Percentiles rank a stretch among this genome's conserved stretches.
Conservation (phyloP, 257 asterid species). For the Jaltomata sinuosa region DNA sequence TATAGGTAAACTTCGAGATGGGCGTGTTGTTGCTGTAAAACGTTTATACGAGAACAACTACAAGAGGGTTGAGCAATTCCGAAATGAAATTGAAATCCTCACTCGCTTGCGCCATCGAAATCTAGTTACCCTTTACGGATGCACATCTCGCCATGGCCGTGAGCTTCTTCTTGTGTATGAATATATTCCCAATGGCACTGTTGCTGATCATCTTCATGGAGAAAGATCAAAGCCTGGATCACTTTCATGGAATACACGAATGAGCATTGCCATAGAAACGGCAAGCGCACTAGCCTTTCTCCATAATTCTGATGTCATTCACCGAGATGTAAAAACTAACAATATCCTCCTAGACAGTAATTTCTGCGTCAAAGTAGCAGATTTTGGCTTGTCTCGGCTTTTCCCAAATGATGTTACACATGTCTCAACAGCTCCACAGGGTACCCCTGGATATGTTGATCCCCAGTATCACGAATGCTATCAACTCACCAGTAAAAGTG, state of each 20-base stretch:
- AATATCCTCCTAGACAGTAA: constrained; percentile 63
- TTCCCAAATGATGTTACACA: constrained; percentile 63
- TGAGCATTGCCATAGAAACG: constrained; percentile 67
- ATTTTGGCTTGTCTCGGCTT: constrained; percentile 66
- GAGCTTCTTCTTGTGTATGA: constrained; percentile 72
- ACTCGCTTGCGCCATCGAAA: constrained; percentile 43
- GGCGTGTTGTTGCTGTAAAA: constrained; percentile 72
- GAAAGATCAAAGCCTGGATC: constrained; percentile 31
- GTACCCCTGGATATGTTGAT: constrained; percentile 86
- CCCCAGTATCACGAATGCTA: constrained; percentile 79
- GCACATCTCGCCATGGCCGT: constrained; percentile 61
- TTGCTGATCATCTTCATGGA: constrained; percentile 82
- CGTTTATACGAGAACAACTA: constrained; percentile 62
- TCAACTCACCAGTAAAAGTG: constrained; percentile 71
- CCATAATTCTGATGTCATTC: constrained; percentile 61
- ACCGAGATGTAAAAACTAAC: constrained; percentile 75
- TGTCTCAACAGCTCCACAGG: constrained; percentile 87
- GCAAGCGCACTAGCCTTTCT: constrained; percentile 67
- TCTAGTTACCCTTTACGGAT: constrained; percentile 61
- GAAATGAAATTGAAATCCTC: constrained; percentile 66
- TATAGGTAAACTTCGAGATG: constrained; percentile 61
- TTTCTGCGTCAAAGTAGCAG: constrained; percentile 79
- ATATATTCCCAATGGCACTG: constrained; percentile 66
- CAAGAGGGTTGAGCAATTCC: constrained; percentile 72
- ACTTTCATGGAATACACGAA: constrained; percentile 53